These are phyloP conservation scores for Pseudogymnoascus sp. DNA, from an alignment of 2,329 filamentous ascomycete genomes.

Conservation along the genomic window DNA sequence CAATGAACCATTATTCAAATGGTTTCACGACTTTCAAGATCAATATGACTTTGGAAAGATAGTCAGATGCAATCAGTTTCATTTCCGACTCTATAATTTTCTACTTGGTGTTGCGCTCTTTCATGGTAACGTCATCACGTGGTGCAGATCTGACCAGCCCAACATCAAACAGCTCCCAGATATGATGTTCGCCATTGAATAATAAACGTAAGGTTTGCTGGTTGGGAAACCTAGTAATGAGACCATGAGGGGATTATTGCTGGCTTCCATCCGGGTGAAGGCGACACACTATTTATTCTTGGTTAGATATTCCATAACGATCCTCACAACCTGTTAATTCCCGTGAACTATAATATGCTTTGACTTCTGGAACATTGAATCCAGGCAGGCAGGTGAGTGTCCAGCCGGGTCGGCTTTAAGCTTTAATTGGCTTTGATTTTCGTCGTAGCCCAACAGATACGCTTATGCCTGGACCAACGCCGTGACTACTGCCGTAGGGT, in stretches of 20 bases:
- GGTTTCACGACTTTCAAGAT: constrained; percentile 1
- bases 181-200: background rate
- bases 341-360: background rate
- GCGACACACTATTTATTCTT: background rate
- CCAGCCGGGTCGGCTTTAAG: background rate
- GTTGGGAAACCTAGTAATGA: background rate
- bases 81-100: background rate
- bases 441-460: background rate
- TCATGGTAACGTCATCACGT: constrained; percentile 9
- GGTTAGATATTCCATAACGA: background rate
- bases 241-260: background rate
- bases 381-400: background rate
- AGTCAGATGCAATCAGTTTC: background rate
- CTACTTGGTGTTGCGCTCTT: background rate
- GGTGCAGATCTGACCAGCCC: constrained; percentile 1
- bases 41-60: constrained; percentile 1
- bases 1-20: background rate
- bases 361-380: background rate
- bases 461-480: background rate
- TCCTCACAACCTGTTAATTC: background rate
- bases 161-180: background rate
- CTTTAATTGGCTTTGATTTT: background rate
- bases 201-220: background rate
- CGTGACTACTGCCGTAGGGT: background rate
- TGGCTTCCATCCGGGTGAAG: background rate